Conservation (phyloP, 306 rosid species). For the Rosa lucieae region DNA sequence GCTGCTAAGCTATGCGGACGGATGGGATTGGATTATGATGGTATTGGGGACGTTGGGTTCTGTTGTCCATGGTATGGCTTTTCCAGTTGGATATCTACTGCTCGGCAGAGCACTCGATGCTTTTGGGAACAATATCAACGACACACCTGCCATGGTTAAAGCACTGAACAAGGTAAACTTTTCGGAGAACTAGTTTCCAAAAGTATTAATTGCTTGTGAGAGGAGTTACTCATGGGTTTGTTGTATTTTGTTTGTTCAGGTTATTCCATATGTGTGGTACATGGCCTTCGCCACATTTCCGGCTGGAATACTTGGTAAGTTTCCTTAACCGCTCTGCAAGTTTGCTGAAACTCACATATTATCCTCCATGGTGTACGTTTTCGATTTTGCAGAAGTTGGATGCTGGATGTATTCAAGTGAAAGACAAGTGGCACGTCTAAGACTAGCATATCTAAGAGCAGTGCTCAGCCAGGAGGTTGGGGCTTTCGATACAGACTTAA, state of each 20-base stretch:
- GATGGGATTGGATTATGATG: slow-evolving; percentile 72
- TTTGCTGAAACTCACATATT: slow-evolving; percentile 23
- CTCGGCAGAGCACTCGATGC: slow-evolving; percentile 83
- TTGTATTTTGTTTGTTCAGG: slow-evolving; percentile 39
- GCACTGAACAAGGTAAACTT: slow-evolving; percentile 61
- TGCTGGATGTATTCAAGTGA: slow-evolving; percentile 94
- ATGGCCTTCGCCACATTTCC: slow-evolving; percentile 94
- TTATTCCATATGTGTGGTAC: slow-evolving; percentile 90
- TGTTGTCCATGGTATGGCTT: slow-evolving; percentile 84
- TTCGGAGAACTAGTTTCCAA: background rate
- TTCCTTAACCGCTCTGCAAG: background rate
- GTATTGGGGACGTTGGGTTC: slow-evolving; percentile 67
- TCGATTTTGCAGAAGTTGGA: slow-evolving; percentile 55
- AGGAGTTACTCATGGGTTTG: background rate
- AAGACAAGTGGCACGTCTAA: slow-evolving; percentile 60
- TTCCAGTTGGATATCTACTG: slow-evolving; percentile 73
- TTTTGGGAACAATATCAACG: slow-evolving; percentile 53
- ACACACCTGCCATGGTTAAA: slow-evolving; percentile 57
- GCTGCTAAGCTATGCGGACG: slow-evolving; percentile 71
- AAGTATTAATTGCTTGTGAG: background rate
- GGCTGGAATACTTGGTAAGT: slow-evolving; percentile 79
- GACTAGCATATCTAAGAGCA: slow-evolving; percentile 67
- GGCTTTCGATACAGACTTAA: slow-evolving; percentile 81
- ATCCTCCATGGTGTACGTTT: background rate
- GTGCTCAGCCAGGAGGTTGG: slow-evolving; percentile 80